phyloP scores from a whole-genome alignment of 257 asterid species.

The Linaria vulgaris region DNA sequence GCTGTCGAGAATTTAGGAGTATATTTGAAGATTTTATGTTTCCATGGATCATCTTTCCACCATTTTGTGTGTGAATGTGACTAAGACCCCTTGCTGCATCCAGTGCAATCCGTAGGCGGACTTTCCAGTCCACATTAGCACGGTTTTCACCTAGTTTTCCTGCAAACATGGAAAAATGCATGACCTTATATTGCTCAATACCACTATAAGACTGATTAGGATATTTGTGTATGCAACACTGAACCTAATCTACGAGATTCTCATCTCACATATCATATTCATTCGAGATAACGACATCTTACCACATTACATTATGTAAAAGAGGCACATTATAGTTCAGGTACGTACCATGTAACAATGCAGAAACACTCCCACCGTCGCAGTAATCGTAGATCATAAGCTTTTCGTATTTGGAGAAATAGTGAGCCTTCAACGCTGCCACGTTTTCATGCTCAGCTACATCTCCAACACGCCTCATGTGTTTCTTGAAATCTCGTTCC shows the following conservation, averaged over 20 bases:
- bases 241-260: too few relatives aligned
- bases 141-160: neutral
- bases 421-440: conserved; percentile 12
- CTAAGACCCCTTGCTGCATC: too few relatives aligned
- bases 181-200: neutral
- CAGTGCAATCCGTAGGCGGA: neutral
- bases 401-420: neutral
- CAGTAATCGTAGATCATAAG: conserved; percentile 9
- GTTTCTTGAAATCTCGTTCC: conserved; percentile 5
- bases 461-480: conserved; percentile 14
- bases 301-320: too few relatives aligned
- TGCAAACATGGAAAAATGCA: neutral
- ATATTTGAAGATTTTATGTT: conserved; percentile 19
- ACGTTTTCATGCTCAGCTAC: conserved; percentile 19
- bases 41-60: conserved; percentile 18
- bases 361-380: neutral
- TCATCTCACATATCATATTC: too few relatives aligned
- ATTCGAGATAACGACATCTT: too few relatives aligned
- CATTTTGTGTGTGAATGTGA: conserved; percentile 5
- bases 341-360: conserved; percentile 2
- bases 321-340: neutral
- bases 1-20: neutral
- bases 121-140: conserved; percentile 10
- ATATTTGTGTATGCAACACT: neutral
- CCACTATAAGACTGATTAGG: too few relatives aligned